Evolutionary conservation across 2,329 filamentous ascomycete genomes (phyloP), one percentile per base, ranked within the genome.

Genomic region (Colletotrichum sp.): DNA sequence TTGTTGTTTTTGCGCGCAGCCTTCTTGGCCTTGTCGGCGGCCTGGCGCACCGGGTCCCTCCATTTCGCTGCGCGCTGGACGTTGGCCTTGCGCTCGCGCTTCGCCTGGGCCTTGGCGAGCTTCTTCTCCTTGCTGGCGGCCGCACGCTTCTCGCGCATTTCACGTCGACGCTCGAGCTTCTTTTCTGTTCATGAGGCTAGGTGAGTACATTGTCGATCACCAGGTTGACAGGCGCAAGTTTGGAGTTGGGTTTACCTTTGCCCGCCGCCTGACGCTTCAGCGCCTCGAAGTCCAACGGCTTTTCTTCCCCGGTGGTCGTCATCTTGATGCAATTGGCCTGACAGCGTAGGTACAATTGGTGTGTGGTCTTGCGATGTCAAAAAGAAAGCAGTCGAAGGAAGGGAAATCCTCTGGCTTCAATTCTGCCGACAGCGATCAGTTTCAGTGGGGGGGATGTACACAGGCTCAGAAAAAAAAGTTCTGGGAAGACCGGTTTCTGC

Each of bases 61-160:
- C 82, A 82, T 79, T 88, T 85, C 48, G 78, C 80, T 16, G 78
- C 79, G 55, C 80, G 81, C 74, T 78, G 74, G 39, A 81, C 76
- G 60, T 85, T 84, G 39, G 77, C 75, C 77, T 87, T 86, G 72
- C 84, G 84, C 26, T 83, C 83, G 62, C 80, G 80, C 80, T 86
- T 87, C 68, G 83, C 84, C 78, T 84, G 84, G 18, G 84, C 79
- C 80, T 84, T 84, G 71, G 76, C 76, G 22, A 79, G 78, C 16
- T 83, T 84, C 80, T 86, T 87, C 75, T 82, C 83, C 74, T 84
- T 84, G 65, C 86, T 81, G 59, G 75, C 75, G 70, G 81, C 81
- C 68, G 81, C 76, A 77, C 81, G 80, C 52, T 70, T 59, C 44
- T 78, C 36, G 67, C 81, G 80, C 70, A 80, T 79, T 44, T 82